Evolutionary conservation across 306 rosid genomes (phyloP), one percentile per base, ranked within the genome.

Genomic region (Vigna hirtella): DNA sequence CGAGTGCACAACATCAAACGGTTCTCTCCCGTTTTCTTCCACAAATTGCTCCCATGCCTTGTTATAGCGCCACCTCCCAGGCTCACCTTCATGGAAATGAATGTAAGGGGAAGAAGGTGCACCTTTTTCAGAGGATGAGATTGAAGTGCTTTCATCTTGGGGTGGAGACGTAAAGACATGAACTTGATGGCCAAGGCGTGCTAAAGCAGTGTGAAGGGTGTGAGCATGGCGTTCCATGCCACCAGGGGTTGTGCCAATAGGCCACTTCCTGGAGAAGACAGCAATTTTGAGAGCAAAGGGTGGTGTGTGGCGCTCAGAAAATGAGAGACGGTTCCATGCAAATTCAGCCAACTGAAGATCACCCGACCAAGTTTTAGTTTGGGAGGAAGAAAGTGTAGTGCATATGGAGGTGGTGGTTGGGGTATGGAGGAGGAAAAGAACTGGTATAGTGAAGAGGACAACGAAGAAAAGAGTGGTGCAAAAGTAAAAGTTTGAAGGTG

Each of bases 171-270:
- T 93, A 78, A 93, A 93, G 53, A 93, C 75, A 67, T 93, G 98
- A 79, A 93, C 89, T 49, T 83, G 78, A 73, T 93, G 98, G 16
- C 98, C 96, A 0, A 93, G 91, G 52, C 82, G 88, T 6, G 97
- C 84, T 17, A 93, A 84, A 32, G 97, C 92, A 0, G 96, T 87
- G 57, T 93, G 98, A 12, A 93, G 90, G 14, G 97, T 93, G 65
- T 84, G 77, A 22, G 96, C 98, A n/a, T 93, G 98, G 58, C 98
- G 92, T 24, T 93, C 98, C 98, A 93, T 93, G 77, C 98, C 98
- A 3, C 98, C 98, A 0, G 98, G 98, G 45, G 81, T 69, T 4
- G 93, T 84, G 18, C 88, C 85, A 18, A 81, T 86, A 4, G 98
- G 98, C 98, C 98, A 93, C 78, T 91, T 93, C 1, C 98, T 55